Evolutionary conservation across 805 yeast species (phyloP).

Genomic region (Metschnikowia kunwiensis): DNA sequence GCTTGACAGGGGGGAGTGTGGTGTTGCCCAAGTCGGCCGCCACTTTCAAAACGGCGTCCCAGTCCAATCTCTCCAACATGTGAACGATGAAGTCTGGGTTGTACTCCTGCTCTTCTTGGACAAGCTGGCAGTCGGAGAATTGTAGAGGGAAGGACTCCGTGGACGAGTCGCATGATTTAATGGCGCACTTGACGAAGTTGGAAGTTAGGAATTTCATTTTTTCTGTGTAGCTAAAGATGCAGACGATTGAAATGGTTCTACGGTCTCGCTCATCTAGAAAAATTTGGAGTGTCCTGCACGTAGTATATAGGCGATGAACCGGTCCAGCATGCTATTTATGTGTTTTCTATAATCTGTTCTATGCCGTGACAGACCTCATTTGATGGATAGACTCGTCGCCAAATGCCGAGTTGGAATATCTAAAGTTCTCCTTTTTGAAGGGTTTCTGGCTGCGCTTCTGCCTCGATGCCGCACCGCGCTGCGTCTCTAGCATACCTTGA

Average conservation of each 20-base stretch:
- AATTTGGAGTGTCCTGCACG: slow-evolving; percentile 5
- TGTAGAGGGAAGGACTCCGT: slow-evolving; percentile 77
- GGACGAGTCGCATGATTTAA: slow-evolving; percentile 72
- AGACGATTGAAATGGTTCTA: too few species aligned
- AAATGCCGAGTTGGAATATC: too few species aligned
- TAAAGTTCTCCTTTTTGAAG: too few species aligned
- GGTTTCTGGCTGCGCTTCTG: too few species aligned
- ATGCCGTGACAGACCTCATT: too few species aligned
- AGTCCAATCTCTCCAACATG: slow-evolving; percentile 78
- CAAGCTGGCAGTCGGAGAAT: slow-evolving; percentile 65
- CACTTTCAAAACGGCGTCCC: slow-evolving; percentile 79
- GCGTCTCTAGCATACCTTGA: background rate
- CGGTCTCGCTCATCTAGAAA: slow-evolving; percentile 8
- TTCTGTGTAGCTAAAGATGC: background rate
- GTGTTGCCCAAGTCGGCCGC: slow-evolving; percentile 58
- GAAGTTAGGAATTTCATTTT: slow-evolving; percentile 91
- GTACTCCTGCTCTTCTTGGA: slow-evolving; percentile 75
- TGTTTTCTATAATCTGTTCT: too few species aligned
- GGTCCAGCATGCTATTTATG: too few species aligned
- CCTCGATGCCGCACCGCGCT: too few species aligned
- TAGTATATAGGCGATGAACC: too few species aligned
- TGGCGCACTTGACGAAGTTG: slow-evolving; percentile 92
- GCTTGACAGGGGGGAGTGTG: slow-evolving; percentile 45
- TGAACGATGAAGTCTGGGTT: slow-evolving; percentile 75
- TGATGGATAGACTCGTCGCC: too few species aligned